These are phyloP conservation scores for Colletotrichum musicola DNA, from an alignment of 2,329 filamentous ascomycete species.

Conservation along the genomic window DNA sequence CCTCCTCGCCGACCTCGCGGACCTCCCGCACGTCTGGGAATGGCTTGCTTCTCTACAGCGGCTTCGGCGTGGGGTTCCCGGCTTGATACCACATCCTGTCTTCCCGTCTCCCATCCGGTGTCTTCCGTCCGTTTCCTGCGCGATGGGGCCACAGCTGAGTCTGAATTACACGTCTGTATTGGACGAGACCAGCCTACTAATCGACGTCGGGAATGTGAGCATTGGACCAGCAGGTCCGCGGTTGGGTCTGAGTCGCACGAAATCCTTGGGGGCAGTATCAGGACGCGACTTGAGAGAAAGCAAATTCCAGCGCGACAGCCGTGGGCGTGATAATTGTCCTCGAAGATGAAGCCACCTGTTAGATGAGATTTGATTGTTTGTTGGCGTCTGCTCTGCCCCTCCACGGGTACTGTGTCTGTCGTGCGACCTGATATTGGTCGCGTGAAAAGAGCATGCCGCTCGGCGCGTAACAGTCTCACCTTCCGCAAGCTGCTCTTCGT, in stretches of 20 bases:
- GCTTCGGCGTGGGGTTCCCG: background rate
- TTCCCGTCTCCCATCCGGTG: conserved; percentile 23
- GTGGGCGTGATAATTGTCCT: background rate
- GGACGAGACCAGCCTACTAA: conserved; percentile 18
- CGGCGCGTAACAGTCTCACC: conserved; percentile 31
- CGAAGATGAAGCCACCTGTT: conserved; percentile 3
- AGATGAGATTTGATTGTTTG: background rate
- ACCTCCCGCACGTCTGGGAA: conserved; percentile 6
- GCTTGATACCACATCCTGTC: conserved; percentile 25
- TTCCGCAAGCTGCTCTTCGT: background rate
- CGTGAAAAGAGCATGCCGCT: background rate
- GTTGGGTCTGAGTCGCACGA: conserved; percentile 16
- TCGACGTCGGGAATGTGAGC: conserved; percentile 16
- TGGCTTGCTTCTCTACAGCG: conserved; percentile 10
- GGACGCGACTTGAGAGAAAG: background rate
- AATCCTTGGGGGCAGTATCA: conserved; percentile 1
- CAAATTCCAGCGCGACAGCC: conserved; percentile 6
- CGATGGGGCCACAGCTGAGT: conserved; percentile 5
- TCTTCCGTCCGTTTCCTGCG: conserved; percentile 31
- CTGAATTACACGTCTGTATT: conserved; percentile 14
- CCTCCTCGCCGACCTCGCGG: background rate
- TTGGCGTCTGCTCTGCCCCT: conserved; percentile 8
- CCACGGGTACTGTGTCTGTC: background rate
- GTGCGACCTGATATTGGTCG: conserved; percentile 3
- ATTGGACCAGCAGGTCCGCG: conserved; percentile 2